These are phyloP conservation scores for Coemansia sp. DNA, from an alignment of 192 early-diverging fungal genomes.

Conservation along the genomic window DNA sequence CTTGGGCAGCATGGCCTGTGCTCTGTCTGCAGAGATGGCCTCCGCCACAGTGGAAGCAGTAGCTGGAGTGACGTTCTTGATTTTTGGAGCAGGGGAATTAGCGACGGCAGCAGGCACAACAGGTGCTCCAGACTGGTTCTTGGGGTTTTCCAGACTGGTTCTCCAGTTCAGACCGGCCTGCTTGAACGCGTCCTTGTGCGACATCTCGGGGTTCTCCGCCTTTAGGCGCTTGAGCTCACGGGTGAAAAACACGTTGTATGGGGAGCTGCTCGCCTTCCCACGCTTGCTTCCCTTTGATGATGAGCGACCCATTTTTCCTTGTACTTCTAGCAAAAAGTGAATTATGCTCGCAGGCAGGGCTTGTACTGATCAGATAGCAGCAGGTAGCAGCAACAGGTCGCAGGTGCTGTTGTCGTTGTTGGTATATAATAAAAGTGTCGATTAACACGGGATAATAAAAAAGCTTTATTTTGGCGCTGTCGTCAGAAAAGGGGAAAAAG, in stretches of 20 bases:
- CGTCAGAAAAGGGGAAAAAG: no score
- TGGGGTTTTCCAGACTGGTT: constrained; percentile 45
- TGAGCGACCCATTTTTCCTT: constrained; percentile 8
- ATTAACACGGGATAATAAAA: no score
- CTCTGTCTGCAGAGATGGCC: not conserved
- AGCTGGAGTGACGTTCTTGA: not conserved
- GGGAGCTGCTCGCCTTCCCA: constrained; percentile 18
- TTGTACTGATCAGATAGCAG: no score
- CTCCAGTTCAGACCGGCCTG: constrained; percentile 49
- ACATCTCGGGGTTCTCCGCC: constrained; percentile 33
- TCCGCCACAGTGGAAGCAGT: constrained; percentile 1
- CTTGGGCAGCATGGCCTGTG: not conserved
- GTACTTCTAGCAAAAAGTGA: no score
- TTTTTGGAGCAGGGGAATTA: not conserved
- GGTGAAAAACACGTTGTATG: constrained; percentile 41
- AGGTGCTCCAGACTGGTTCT: constrained; percentile 19
- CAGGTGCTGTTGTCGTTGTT: no score
- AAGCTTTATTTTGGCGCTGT: no score
- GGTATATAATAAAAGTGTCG: no score
- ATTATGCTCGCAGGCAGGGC: no score
- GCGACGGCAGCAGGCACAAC: constrained; percentile 1
- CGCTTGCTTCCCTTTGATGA: constrained; percentile 26
- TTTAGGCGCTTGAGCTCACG: constrained; percentile 51
- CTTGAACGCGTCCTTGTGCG: constrained; percentile 53
- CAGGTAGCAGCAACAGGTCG: no score